phyloP scores from a whole-genome alignment of 441 rosid species.

The Adansonia grandidieri region DNA sequence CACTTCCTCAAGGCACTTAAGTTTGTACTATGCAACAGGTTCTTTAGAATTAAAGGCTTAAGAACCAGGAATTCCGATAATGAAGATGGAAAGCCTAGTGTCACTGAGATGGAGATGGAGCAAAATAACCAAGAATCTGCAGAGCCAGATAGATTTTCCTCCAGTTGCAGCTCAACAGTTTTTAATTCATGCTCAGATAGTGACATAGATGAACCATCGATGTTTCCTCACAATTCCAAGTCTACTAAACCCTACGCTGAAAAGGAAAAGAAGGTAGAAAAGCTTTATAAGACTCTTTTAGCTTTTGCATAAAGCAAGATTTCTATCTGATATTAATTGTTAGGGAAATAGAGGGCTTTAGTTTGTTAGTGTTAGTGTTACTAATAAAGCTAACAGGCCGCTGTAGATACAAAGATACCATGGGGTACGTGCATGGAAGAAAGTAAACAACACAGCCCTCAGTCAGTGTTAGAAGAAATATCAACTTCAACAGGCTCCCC shows the following conservation, averaged over 20 bases:
- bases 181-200: conserved; percentile 45
- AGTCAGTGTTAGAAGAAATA: conserved; percentile 31
- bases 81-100: conserved; percentile 25
- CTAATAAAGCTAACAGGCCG: conserved; percentile 40
- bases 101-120: conserved; percentile 21
- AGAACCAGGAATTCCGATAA: conserved; percentile 26
- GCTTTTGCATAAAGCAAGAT: neutral
- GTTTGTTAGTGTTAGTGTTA: neutral
- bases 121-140: conserved; percentile 31
- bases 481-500: conserved; percentile 27
- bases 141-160: conserved; percentile 41
- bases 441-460: conserved; percentile 39
- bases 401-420: conserved; percentile 35
- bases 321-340: neutral
- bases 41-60: conserved; percentile 28
- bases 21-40: conserved; percentile 33
- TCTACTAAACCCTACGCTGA: conserved; percentile 19
- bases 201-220: conserved; percentile 43
- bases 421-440: conserved; percentile 28
- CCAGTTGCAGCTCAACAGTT: conserved; percentile 41
- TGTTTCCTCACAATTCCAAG: conserved; percentile 15
- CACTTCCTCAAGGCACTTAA: conserved; percentile 35
- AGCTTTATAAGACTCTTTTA: neutral
- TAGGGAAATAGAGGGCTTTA: neutral
- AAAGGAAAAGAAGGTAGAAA: conserved; percentile 38